These are phyloP conservation scores for Vaccinium myrtillus DNA, from an alignment of 148 eudicot genomes.

Conservation along the genomic window DNA sequence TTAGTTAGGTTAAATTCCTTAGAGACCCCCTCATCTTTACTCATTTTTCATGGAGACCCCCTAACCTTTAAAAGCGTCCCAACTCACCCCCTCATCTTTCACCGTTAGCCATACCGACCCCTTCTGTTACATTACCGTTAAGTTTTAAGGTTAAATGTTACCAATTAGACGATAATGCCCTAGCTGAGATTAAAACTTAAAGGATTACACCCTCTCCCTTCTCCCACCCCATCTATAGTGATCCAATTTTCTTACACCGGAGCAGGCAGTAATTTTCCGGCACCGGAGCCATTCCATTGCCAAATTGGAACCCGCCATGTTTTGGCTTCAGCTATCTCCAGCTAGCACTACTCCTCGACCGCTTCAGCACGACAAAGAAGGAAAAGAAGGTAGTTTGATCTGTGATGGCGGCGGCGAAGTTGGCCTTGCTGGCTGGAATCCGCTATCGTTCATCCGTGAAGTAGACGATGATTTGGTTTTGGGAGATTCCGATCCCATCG, in stretches of 20 bases:
- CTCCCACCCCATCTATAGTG: no score
- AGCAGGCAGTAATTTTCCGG: conserved; percentile 32
- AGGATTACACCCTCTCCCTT: no score
- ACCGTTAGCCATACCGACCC: no score
- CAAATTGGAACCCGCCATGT: conserved; percentile 6
- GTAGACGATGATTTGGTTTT: conserved; percentile 65
- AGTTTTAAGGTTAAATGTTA: no score
- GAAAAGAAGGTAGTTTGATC: conserved; percentile 18
- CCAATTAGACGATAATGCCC: no score
- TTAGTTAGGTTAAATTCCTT: no score
- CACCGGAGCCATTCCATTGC: conserved; percentile 11
- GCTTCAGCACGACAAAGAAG: conserved; percentile 57
- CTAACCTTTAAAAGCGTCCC: no score
- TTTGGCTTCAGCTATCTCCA: conserved; percentile 14
- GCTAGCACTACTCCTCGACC: conserved; percentile 37
- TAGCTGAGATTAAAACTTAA: no score
- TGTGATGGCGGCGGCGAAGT: conserved; percentile 35
- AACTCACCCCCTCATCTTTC: no score
- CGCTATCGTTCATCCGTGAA: conserved; percentile 48
- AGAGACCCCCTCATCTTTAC: no score
- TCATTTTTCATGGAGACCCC: no score
- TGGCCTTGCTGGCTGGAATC: conserved; percentile 48
- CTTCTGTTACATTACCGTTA: no score
- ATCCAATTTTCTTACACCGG: conserved; percentile 2
- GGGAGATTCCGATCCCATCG: conserved; percentile 58